Evolutionary conservation across 1,284 basidiomycete species (phyloP).

Genomic region (Ceratobasidium sp.): DNA sequence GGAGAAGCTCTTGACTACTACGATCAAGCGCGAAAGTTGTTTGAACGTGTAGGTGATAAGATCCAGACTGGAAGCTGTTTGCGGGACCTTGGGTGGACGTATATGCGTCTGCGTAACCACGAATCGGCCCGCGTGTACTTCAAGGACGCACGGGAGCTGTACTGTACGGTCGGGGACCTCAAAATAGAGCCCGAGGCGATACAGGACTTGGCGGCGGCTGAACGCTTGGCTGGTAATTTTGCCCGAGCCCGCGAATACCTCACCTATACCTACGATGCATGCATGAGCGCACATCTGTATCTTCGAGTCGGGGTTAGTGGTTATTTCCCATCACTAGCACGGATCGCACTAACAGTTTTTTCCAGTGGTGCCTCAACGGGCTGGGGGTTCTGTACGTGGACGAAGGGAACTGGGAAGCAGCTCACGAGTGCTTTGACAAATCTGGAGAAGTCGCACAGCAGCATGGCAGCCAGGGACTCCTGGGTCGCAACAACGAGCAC

Average conservation of each 20-base stretch:
- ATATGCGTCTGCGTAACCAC: neutral
- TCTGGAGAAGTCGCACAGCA: neutral
- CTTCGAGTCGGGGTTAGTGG: neutral
- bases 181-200: neutral
- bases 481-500: neutral
- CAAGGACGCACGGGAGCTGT: neutral
- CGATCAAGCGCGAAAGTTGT: neutral
- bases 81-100: neutral
- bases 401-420: neutral
- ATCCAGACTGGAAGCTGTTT: neutral
- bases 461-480: neutral
- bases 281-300: neutral
- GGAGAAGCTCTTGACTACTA: conserved; percentile 13
- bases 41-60: neutral
- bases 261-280: neutral
- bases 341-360: neutral
- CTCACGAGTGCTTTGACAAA: neutral
- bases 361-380: neutral
- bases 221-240: neutral
- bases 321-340: neutral
- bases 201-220: neutral
- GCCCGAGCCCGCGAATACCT: neutral
- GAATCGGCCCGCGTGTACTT: neutral
- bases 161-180: neutral
- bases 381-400: conserved; percentile 4